A percentile compares a stretch with the other conserved stretches of the same genome.
Evolutionary conservation across 495 filamentous ascomycete species (phyloP).

Genomic region (Staphylotrichum tortipilum): DNA sequence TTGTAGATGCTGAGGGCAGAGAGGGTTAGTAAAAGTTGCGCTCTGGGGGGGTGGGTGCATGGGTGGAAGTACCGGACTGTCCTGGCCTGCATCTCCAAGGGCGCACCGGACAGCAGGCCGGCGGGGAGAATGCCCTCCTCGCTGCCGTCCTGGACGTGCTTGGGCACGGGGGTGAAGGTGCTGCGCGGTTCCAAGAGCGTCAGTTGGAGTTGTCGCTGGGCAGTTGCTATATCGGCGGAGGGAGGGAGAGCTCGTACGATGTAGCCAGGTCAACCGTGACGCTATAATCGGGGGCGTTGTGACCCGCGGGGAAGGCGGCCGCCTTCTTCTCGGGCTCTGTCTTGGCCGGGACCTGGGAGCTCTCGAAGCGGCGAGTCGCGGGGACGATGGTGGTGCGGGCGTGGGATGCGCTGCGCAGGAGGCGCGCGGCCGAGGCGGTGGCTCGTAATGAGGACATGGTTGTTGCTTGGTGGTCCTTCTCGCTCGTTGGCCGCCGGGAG

Average conservation of each 20-base stretch:
- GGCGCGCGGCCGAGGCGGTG: conserved; percentile 29
- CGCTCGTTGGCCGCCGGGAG: not conserved
- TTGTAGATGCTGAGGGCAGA: conserved; percentile 63
- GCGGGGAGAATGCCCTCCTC: conserved; percentile 72
- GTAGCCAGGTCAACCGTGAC: conserved; percentile 70
- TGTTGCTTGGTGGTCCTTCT: not conserved
- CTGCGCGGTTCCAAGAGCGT: conserved; percentile 33
- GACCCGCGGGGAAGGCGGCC: conserved; percentile 25
- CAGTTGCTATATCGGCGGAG: not conserved
- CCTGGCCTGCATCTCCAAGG: conserved; percentile 83
- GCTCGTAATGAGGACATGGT: conserved; percentile 38
- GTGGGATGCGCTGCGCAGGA: conserved; percentile 36
- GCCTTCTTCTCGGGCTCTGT: conserved; percentile 18
- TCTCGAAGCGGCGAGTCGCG: conserved; percentile 40
- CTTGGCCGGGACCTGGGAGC: conserved; percentile 27
- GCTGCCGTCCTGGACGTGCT: conserved; percentile 79
- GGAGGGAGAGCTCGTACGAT: conserved; percentile 48
- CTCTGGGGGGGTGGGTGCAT: not conserved
- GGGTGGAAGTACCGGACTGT: conserved; percentile 65
- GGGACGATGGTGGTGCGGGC: conserved; percentile 29
- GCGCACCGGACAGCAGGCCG: conserved; percentile 83
- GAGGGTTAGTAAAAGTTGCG: not conserved
- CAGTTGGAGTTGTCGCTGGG: not conserved
- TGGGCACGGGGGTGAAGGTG: conserved; percentile 81
- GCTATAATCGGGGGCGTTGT: conserved; percentile 70